Evolutionary conservation across 1,284 basidiomycete species (phyloP), one percentile per base, ranked within the genome.

Genomic region (Ceratobasidium sp.): DNA sequence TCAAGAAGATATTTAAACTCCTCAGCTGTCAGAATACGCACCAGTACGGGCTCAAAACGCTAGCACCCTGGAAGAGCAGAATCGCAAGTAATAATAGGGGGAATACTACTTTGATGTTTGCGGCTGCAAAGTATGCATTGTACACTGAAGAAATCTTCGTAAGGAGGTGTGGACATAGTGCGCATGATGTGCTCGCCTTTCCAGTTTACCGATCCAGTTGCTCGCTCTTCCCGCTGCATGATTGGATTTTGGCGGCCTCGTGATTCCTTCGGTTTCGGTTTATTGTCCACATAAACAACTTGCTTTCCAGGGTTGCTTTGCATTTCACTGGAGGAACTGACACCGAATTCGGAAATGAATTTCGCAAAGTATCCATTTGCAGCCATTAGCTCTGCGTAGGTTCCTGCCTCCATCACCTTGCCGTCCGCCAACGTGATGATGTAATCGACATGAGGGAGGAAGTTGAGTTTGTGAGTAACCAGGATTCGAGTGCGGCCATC

Each of bases 381-480:
- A 6, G 79, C 81, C 78, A 91, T 87, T 34, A 96, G 84, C 72
- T 90, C 88, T 2, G 81, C 77, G 75, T 92, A 94, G 0, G 91
- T 90, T 0, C 93, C 94, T 30, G 85, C 84, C 80, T 96, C 94
- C 12, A 85, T 85, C 72, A 97, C 87, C 28, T 82, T 83, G 3
- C 69, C 69, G 8, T 52, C 48, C 23, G 43, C 39, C 23, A 71
- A 23, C 3, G 58, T 71, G 57, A 53, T 53, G 76, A 92, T 88
- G 77, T 90, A 91, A 78, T 92, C 91, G 18, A 92, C 90, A 74
- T 90, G 84, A 0, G 90, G 89, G 23, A 94, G 85, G 82, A 94
- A 92, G 79, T 93, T 90, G 8, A 94, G 83, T 0, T 90, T 91
- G 77, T 93, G 92, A 0, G 92, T 94, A 46, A 93, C 91, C 60